These are phyloP conservation scores for Diplocarpon rosae DNA, from an alignment of 2,329 filamentous ascomycete genomes.

Conservation along the genomic window DNA sequence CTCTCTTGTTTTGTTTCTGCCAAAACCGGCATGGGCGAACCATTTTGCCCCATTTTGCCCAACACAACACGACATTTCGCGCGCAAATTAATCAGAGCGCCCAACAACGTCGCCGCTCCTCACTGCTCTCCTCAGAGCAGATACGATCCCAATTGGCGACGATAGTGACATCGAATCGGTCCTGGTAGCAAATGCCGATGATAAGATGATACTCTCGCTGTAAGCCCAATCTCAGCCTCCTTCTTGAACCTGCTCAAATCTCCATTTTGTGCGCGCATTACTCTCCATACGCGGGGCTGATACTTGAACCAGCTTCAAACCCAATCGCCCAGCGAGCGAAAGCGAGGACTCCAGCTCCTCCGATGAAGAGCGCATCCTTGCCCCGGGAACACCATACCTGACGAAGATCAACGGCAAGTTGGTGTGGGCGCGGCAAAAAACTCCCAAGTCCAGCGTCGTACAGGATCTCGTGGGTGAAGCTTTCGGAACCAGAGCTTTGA, in stretches of 20 bases:
- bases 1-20: not conserved
- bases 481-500: constrained; percentile 11
- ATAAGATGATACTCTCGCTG: constrained; percentile 1
- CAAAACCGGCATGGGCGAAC: not conserved
- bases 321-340: constrained; percentile 3
- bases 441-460: constrained; percentile 9
- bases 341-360: not conserved
- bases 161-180: not conserved
- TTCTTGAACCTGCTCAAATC: no score
- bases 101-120: not conserved
- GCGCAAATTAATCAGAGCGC: not conserved
- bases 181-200: no score
- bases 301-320: constrained; percentile 9
- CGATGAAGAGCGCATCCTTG: constrained; percentile 8
- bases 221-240: not conserved
- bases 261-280: no score
- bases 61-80: not conserved
- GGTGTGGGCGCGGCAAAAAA: constrained; percentile 22
- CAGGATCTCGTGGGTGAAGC: constrained; percentile 18
- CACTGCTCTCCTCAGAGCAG: not conserved
- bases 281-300: no score
- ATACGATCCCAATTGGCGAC: no score
- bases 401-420: constrained; percentile 24
- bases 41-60: not conserved
- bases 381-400: constrained; percentile 20